Evolutionary conservation across 73 alveolate genomes (phyloP), one percentile per base, ranked within the genome.

Genomic region (Tetrahymena thermophila): DNA sequence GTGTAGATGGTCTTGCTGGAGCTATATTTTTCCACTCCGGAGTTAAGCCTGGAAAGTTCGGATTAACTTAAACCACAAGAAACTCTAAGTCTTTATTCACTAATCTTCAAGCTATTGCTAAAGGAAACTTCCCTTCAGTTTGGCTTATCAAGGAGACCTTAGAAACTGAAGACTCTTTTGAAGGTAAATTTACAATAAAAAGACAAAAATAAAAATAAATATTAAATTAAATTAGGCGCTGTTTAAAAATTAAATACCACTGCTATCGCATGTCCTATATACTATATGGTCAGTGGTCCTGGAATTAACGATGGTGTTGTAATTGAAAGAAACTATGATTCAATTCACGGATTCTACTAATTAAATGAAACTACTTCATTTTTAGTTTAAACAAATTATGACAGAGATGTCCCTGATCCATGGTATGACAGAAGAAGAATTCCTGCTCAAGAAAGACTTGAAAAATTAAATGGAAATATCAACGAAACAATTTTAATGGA

Each of bases 401-500:
- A 71, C 35, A 71, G 89, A 71, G 89, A 71, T 71, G 11, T 71
- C 37, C 89, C 89, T 71, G 89, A 71, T 71, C 89, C 89, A 1
- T 71, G 89, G 89, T 71, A 71, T n/a, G 89, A 71, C 89, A 71
- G 89, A 71, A 71, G 89, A 71, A 71, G 89, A 71, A 71, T 71
- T 19, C 89, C 89, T 71, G 89, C 89, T 71, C 89, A 71, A 71
- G 89, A 71, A 23, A 71, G 89, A 71, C 89, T 71, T 71, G 89
- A 71, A 71, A 71, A 71, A 31, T 25, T 71, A 71, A 71, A 71
- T 71, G 89, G 89, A 71, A 71, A 71, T 25, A 71, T 71, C n/a
- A 34, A 71, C 11, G 89, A 71, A 71, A 71, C 35, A 11, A 25
- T 71, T n/a, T 71, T 71, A 71, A 71, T 71, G 89, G 89, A 71